Evolutionary conservation across 371 early-diverging fungal species (phyloP).

Genomic region (Mucor indicus): DNA sequence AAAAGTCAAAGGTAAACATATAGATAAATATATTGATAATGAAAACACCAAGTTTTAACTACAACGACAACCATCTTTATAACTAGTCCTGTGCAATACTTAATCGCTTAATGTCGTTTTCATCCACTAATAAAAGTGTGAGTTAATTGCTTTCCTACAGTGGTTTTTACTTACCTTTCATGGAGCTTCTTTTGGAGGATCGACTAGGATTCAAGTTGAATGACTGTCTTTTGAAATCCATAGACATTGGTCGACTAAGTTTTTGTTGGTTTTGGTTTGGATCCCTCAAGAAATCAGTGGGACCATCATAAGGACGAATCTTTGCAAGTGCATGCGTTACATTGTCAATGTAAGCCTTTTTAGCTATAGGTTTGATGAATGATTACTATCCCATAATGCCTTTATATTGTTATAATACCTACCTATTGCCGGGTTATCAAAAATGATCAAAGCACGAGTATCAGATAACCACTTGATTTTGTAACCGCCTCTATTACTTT

Average conservation of each 20-base stretch:
- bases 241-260: constrained; percentile 17
- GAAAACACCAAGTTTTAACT: too few relatives aligned
- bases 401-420: neutral
- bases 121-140: neutral
- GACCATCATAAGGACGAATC: constrained; percentile 28
- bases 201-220: constrained; percentile 8
- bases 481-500: constrained; percentile 64
- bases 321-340: constrained; percentile 24
- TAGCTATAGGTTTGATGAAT: constrained; percentile 22
- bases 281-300: constrained; percentile 14
- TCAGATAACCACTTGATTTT: constrained; percentile 75
- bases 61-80: too few relatives aligned
- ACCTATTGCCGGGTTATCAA: constrained; percentile 69
- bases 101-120: constrained; percentile 4
- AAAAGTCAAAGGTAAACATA: too few relatives aligned
- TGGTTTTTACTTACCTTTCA: constrained; percentile 20
- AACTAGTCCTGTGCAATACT: constrained; percentile 4
- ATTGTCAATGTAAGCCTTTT: constrained; percentile 42
- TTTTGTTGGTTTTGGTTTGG: neutral
- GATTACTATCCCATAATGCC: neutral
- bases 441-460: constrained; percentile 70
- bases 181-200: constrained; percentile 20
- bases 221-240: constrained; percentile 24
- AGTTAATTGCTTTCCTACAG: too few relatives aligned
- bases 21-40: too few relatives aligned